A percentile compares a stretch with the other conserved stretches of the same genome.
Evolutionary conservation across 768 basidiomycete genomes (phyloP).

Genomic region (Lentinula sp.): DNA sequence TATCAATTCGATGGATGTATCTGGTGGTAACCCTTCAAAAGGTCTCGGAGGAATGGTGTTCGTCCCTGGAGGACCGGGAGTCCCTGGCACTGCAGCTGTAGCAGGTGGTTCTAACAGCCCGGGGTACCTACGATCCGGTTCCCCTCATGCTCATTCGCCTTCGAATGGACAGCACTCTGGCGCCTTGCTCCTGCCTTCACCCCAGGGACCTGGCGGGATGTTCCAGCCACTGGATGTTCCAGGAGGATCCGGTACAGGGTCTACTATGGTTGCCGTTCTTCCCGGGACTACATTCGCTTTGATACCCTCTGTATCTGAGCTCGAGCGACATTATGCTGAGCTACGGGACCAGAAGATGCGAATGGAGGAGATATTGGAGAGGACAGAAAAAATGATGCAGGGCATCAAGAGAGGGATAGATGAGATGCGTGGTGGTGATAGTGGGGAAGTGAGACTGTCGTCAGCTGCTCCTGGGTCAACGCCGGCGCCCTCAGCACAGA

Average conservation of each 20-base stretch:
- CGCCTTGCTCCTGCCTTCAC: conserved; percentile 33
- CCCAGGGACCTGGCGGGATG: conserved; percentile 22
- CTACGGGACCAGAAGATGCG: conserved; percentile 56
- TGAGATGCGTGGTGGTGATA: conserved; percentile 49
- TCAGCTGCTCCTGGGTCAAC: not conserved
- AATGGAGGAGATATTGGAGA: conserved; percentile 70
- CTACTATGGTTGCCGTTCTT: conserved; percentile 12
- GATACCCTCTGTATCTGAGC: conserved; percentile 44
- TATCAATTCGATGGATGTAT: conserved; percentile 5
- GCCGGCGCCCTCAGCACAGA: not conserved
- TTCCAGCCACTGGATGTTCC: conserved; percentile 2
- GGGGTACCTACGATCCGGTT: conserved; percentile 60
- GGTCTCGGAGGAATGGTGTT: conserved; percentile 1
- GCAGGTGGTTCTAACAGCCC: conserved; percentile 29
- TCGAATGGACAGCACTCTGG: conserved; percentile 24
- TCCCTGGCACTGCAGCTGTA: conserved; percentile 4
- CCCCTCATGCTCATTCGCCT: conserved; percentile 66
- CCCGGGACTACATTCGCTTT: conserved; percentile 26
- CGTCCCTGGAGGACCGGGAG: conserved; percentile 5
- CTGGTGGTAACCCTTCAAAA: not conserved
- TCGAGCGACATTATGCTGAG: conserved; percentile 67
- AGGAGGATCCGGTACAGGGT: not conserved
- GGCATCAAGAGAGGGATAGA: conserved; percentile 72
- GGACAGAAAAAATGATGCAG: conserved; percentile 68
- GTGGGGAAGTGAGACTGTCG: not conserved